Evolutionary conservation across 2,329 filamentous ascomycete species (phyloP).

Genomic region (Cladophialophora yegresii): DNA sequence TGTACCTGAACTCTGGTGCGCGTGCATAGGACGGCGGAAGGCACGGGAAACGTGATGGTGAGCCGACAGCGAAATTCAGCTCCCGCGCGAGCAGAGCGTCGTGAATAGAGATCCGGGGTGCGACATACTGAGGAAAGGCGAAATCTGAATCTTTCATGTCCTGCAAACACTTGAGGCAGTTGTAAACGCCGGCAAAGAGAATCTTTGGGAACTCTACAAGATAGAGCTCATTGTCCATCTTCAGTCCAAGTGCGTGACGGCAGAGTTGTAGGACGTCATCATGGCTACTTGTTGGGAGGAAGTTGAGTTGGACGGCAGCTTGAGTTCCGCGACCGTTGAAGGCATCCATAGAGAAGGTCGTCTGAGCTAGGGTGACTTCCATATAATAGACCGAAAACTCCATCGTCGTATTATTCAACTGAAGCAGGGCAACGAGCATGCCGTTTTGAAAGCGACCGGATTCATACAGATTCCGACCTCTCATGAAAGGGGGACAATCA

Average conservation of each 20-base stretch:
- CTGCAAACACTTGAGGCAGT: conserved; percentile 60
- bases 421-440: conserved; percentile 40
- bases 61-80: conserved; percentile 6
- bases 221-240: conserved; percentile 27
- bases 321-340: conserved; percentile 22
- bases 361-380: conserved; percentile 33
- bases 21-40: conserved; percentile 35
- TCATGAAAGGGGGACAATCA: conserved; percentile 38
- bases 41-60: conserved; percentile 7
- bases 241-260: conserved; percentile 33
- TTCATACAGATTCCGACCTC: conserved; percentile 34
- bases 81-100: conserved; percentile 7
- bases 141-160: conserved; percentile 48
- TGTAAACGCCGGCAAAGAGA: conserved; percentile 59
- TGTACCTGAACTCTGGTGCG: conserved; percentile 31
- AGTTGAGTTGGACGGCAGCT: conserved; percentile 31
- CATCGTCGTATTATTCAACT: conserved; percentile 33
- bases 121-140: conserved; percentile 33
- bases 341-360: conserved; percentile 33
- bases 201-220: conserved; percentile 66
- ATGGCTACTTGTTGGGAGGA: conserved; percentile 24
- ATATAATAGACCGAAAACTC: conserved; percentile 38
- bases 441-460: conserved; percentile 38
- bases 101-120: conserved; percentile 21
- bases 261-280: conserved; percentile 34